phyloP scores from a whole-genome alignment of 805 yeast species.

The Lipomyces chichibuensis region DNA sequence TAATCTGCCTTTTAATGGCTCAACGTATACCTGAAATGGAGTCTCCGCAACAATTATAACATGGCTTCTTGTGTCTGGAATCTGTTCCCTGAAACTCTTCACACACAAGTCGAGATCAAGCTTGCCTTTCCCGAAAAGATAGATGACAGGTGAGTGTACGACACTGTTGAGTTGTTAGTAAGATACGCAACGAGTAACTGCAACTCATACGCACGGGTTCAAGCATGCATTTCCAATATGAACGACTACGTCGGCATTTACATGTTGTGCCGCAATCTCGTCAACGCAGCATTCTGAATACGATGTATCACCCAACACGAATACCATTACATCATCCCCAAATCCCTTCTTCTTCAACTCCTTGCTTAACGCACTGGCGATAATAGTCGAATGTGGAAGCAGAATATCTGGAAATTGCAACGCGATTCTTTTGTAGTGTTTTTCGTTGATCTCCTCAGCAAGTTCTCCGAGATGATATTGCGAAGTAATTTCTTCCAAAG shows the following conservation, averaged over 20 bases:
- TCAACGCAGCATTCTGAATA: conserved; percentile 95
- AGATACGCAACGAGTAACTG: not conserved
- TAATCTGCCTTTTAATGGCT: conserved; percentile 12
- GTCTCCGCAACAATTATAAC: conserved; percentile 44
- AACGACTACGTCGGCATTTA: conserved; percentile 76
- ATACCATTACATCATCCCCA: conserved; percentile 48
- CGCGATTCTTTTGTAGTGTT: conserved; percentile 55
- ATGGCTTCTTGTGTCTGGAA: conserved; percentile 48
- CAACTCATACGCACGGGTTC: conserved; percentile 52
- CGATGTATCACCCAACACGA: conserved; percentile 93
- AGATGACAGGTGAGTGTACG: conserved; percentile 70
- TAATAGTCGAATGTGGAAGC: conserved; percentile 74
- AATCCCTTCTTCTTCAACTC: conserved; percentile 24
- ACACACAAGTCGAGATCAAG: conserved; percentile 51
- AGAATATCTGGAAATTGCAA: conserved; percentile 88
- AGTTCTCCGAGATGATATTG: conserved; percentile 46
- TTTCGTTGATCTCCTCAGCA: conserved; percentile 34
- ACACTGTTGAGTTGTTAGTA: conserved; percentile 43
- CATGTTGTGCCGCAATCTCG: conserved; percentile 96
- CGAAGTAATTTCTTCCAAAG: conserved; percentile 49
- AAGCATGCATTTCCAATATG: conserved; percentile 96
- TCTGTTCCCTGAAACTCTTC: conserved; percentile 49
- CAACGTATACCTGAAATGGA: conserved; percentile 30
- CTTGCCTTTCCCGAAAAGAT: conserved; percentile 73
- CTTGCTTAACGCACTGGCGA: conserved; percentile 51